Conservation (phyloP, 2,329 filamentous ascomycete genomes). For the Penicillium thymicola region DNA sequence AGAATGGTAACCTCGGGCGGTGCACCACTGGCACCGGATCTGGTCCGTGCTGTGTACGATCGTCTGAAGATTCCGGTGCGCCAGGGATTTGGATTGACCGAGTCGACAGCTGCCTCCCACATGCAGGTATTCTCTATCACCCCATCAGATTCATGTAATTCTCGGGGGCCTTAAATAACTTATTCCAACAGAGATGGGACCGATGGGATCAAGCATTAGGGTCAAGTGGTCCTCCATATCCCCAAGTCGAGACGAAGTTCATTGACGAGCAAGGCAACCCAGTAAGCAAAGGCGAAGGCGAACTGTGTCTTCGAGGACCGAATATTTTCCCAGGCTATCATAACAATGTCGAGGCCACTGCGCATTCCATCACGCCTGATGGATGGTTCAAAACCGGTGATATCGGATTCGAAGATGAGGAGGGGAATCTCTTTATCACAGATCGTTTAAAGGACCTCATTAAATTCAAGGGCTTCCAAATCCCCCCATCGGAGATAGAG, state of each 20-base stretch:
- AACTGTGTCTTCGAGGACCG: slow-evolving; percentile 68
- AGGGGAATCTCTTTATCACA: slow-evolving; percentile 78
- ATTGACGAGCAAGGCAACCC: neutral
- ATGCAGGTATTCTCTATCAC: slow-evolving; percentile 3
- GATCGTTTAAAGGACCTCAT: slow-evolving; percentile 63
- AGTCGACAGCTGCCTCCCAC: slow-evolving; percentile 1
- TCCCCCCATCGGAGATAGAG: slow-evolving; percentile 54
- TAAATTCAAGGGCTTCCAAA: slow-evolving; percentile 64
- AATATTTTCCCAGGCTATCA: slow-evolving; percentile 74
- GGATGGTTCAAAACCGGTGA: slow-evolving; percentile 81
- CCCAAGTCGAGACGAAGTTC: slow-evolving; percentile 9
- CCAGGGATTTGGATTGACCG: too few relatives aligned
- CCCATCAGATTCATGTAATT: neutral
- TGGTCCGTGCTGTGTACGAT: too few relatives aligned
- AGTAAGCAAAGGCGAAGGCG: slow-evolving; percentile 32
- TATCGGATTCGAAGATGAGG: slow-evolving; percentile 65
- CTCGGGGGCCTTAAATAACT: too few relatives aligned
- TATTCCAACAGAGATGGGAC: slow-evolving; percentile 12
- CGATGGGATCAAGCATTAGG: slow-evolving; percentile 13
- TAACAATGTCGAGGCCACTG: slow-evolving; percentile 65
- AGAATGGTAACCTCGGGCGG: too few relatives aligned
- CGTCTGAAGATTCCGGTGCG: too few relatives aligned
- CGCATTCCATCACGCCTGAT: slow-evolving; percentile 60
- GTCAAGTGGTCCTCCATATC: slow-evolving; percentile 17
- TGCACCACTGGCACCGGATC: too few relatives aligned